Evolutionary conservation across 306 rosid species (phyloP), one percentile per base, ranked within the genome.

Genomic region (Cicer yamashitae): DNA sequence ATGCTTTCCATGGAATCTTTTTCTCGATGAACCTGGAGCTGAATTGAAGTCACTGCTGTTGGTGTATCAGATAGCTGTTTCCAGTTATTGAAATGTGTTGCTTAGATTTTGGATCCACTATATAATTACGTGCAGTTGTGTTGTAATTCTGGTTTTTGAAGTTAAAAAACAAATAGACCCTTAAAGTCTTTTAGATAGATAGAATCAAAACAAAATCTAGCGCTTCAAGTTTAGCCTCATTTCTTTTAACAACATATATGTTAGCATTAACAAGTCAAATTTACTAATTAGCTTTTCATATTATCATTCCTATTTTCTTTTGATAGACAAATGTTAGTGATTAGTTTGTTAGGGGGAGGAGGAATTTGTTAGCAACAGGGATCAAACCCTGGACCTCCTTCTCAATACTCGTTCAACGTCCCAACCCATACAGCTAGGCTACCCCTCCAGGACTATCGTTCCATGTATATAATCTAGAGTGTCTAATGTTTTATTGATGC

Each of bases 401-500:
- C 37, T 2, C 5, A 30, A 30, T 30, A 30, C 37, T 30, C 37
- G 5, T 3, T 3, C 5, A 30, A 3, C 0, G 4, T 2, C 37
- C 37, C 37, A 30, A 30, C 6, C 37, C 5, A 30, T 30, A 30
- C 37, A 30, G 37, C 37, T 30, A 30, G 5, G 37, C 37, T 30
- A 30, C 5, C 37, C 37, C 37, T 30, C 37, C 5, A 4, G 37
- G 37, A 4, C 37, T 30, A 30, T 30, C 5, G 37, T 30, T 30
- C 37, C 4, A 4, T 11, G 64, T 22, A 37, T 17, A 43, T 60
- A 62, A 7, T 15, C 38, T 57, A 56, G 37, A 74, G 25, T 51
- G 57, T 68, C 64, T 30, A 52, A 43, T 65, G 14, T 67, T 81
- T 50, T 77, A 18, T 51, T 79, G 82, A 30, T 82, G 79, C 44